Conservation (phyloP, 768 basidiomycete species). For the Candolleomyces efflorescens region DNA sequence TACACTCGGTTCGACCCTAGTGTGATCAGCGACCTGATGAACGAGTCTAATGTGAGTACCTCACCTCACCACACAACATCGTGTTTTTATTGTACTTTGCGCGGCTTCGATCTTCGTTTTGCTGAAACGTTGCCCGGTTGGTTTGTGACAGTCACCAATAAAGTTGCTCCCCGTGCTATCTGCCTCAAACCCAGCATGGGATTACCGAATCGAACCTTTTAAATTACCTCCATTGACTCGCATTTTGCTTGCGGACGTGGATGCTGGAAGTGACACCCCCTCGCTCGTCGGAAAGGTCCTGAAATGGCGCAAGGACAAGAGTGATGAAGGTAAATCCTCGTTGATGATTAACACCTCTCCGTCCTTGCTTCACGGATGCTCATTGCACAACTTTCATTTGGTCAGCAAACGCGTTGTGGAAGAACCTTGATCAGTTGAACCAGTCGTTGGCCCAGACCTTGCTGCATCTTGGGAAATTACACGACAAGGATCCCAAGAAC, state of each 20-base stretch:
- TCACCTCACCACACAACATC: no score
- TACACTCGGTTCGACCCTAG: conserved; percentile 84
- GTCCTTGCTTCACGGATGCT: background rate
- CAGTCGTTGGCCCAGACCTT: conserved; percentile 53
- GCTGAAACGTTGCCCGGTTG: background rate
- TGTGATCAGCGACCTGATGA: conserved; percentile 65
- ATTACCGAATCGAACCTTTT: conserved; percentile 64
- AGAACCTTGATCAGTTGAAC: conserved; percentile 57
- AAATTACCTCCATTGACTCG: conserved; percentile 79
- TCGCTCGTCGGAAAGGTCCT: conserved; percentile 89
- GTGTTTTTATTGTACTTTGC: no score
- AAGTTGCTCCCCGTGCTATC: conserved; percentile 51
- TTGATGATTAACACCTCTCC: background rate
- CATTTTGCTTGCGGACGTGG: conserved; percentile 91
- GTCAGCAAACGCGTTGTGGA: conserved; percentile 64
- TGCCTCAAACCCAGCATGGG: conserved; percentile 69
- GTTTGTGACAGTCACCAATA: conserved; percentile 16
- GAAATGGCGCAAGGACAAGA: conserved; percentile 75
- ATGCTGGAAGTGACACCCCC: conserved; percentile 94
- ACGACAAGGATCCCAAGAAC: conserved; percentile 39
- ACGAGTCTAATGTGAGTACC: conserved; percentile 42
- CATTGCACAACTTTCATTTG: background rate
- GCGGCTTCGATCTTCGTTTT: no score
- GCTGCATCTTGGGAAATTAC: conserved; percentile 43
- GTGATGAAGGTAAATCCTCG: conserved; percentile 43